Evolutionary conservation across 345 rosid species (phyloP).

Genomic region (Draba incana): DNA sequence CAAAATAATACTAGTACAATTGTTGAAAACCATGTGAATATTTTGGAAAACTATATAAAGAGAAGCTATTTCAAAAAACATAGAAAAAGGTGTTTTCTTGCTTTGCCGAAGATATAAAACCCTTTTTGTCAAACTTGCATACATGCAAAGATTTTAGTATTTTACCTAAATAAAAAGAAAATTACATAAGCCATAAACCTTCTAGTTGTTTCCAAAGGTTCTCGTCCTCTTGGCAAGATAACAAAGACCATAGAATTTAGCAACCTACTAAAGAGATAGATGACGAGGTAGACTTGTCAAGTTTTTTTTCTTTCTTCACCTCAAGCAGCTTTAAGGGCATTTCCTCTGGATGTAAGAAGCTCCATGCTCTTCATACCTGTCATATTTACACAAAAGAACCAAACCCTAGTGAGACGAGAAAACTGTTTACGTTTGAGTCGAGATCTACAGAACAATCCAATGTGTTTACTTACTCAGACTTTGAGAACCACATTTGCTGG

Average conservation of each 20-base stretch:
- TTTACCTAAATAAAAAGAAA: background rate
- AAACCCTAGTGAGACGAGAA: background rate
- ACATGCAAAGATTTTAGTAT: too few species aligned
- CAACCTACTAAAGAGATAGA: background rate
- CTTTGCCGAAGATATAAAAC: background rate
- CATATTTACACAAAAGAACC: conserved; percentile 8
- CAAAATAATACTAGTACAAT: background rate
- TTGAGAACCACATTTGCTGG: conserved; percentile 98
- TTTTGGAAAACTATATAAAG: too few species aligned
- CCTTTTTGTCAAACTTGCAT: background rate
- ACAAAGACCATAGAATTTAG: too few species aligned
- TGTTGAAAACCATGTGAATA: background rate
- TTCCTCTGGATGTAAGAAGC: conserved; percentile 89
- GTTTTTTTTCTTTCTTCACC: background rate
- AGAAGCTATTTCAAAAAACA: background rate
- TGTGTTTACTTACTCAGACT: conserved; percentile 37
- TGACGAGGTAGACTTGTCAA: background rate
- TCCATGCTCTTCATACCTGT: conserved; percentile 92
- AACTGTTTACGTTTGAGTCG: conserved; percentile 19
- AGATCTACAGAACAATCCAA: conserved; percentile 57
- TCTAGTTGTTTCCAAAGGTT: background rate
- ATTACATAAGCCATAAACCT: background rate
- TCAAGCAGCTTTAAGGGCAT: conserved; percentile 59
- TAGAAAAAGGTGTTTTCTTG: background rate
- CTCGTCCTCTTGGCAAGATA: background rate